Conservation (phyloP, 2,329 filamentous ascomycete species). For the Pseudogymnoascus pannorum region DNA sequence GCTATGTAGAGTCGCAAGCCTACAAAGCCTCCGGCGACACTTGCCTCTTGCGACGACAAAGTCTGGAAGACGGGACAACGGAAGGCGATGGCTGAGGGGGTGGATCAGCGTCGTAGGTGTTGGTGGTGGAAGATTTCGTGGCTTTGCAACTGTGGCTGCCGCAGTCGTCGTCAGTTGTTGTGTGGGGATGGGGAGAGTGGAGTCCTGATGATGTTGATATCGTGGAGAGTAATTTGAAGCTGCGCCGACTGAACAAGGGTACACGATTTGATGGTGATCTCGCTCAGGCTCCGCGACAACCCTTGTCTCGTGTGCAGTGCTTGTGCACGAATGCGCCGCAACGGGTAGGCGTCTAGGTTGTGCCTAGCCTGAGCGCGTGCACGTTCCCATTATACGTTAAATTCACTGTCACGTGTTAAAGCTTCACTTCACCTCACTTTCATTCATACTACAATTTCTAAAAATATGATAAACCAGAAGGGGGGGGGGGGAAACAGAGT, state of each 20-base stretch:
- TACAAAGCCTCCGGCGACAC: not conserved
- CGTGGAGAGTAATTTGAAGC: not conserved
- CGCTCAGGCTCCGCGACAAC: not conserved
- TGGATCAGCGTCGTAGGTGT: not conserved
- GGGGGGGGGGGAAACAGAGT: no score
- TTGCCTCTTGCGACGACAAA: not conserved
- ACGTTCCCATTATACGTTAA: not conserved
- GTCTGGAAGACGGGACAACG: not conserved
- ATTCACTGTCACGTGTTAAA: not conserved
- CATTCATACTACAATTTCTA: not conserved
- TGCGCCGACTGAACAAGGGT: slow-evolving; percentile 7
- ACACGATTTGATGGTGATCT: slow-evolving; percentile 8
- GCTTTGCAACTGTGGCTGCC: slow-evolving; percentile 1
- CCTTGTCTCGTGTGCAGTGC: slow-evolving; percentile 3
- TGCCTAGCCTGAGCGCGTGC: slow-evolving; percentile 5
- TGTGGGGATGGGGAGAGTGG: not conserved
- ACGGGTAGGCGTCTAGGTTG: slow-evolving; percentile 7
- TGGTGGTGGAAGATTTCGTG: not conserved
- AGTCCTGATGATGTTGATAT: not conserved
- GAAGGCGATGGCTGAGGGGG: not conserved
- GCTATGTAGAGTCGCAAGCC: not conserved
- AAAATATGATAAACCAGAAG: not conserved
- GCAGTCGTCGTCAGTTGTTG: slow-evolving; percentile 7
- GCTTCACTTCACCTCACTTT: not conserved
- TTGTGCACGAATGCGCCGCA: slow-evolving; percentile 4